These are phyloP conservation scores for Tylopilus plumbeoviolaceoides DNA, from an alignment of 768 basidiomycete genomes.

Conservation along the genomic window DNA sequence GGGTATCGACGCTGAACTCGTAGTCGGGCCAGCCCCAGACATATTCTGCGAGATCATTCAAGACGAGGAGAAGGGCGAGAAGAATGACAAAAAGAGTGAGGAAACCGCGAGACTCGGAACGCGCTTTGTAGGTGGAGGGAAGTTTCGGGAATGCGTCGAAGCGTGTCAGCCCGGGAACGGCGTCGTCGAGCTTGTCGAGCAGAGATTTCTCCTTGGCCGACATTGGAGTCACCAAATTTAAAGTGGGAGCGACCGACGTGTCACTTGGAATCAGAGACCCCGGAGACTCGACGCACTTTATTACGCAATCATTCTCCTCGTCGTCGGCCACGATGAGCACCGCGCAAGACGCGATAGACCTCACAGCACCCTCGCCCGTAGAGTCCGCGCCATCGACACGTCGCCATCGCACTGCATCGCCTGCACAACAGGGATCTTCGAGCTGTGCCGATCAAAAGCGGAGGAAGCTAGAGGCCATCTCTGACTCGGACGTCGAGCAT, in stretches of 20 bases:
- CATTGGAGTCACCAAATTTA: no score
- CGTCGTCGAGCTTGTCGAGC: slow-evolving; percentile 61
- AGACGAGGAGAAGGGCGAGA: slow-evolving; percentile 66
- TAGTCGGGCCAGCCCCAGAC: slow-evolving; percentile 94
- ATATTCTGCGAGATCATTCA: slow-evolving; percentile 86
- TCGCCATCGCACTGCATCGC: slow-evolving; percentile 7
- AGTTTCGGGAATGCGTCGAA: slow-evolving; percentile 90
- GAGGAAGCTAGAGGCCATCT: slow-evolving; percentile 7
- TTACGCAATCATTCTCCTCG: slow-evolving; percentile 22
- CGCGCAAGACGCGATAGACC: slow-evolving; percentile 3
- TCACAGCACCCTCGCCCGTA: slow-evolving; percentile 1
- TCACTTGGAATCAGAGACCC: slow-evolving; percentile 10
- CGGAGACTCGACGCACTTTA: slow-evolving; percentile 3
- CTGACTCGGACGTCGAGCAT: neutral
- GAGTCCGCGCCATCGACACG: neutral
- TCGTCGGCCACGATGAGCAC: slow-evolving; percentile 22
- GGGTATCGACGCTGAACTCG: slow-evolving; percentile 80
- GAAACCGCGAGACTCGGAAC: slow-evolving; percentile 61
- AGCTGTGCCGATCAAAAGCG: slow-evolving; percentile 14
- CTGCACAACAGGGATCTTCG: neutral
- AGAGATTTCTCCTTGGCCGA: slow-evolving; percentile 31
- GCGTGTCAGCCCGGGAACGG: slow-evolving; percentile 53
- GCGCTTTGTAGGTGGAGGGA: slow-evolving; percentile 73
- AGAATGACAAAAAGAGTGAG: slow-evolving; percentile 69
- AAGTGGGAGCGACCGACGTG: no score